These are phyloP conservation scores for Mycena indigotica DNA, from an alignment of 768 basidiomycete genomes.

Conservation along the genomic window DNA sequence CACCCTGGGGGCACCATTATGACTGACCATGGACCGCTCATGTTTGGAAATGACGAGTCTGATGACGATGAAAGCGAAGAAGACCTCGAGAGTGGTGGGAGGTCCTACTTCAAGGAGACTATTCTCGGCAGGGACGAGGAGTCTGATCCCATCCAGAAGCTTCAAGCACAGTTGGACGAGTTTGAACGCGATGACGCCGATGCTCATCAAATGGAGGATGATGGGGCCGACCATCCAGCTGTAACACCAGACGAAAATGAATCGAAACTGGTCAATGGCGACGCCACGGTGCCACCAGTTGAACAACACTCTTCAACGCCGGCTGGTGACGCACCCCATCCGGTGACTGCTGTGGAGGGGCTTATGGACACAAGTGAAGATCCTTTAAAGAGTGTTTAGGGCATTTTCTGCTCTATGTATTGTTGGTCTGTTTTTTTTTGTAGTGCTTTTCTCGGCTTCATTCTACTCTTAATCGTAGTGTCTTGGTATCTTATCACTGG, in stretches of 20 bases:
- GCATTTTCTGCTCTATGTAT: conserved; percentile 16
- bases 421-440: conserved; percentile 14
- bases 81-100: conserved; percentile 39
- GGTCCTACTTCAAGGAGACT: conserved; percentile 54
- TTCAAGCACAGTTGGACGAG: conserved; percentile 65
- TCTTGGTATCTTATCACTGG: neutral
- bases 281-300: conserved; percentile 40
- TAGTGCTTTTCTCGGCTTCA: conserved; percentile 7
- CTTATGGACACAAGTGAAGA: conserved; percentile 67
- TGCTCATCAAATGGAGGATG: conserved; percentile 35
- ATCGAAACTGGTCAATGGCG: conserved; percentile 51
- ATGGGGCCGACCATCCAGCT: conserved; percentile 37
- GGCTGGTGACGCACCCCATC: conserved; percentile 54
- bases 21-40: conserved; percentile 51
- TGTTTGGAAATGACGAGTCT: conserved; percentile 68
- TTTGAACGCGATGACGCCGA: conserved; percentile 44
- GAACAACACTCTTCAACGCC: conserved; percentile 54
- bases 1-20: conserved; percentile 55
- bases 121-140: conserved; percentile 46
- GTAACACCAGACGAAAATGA: conserved; percentile 34
- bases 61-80: conserved; percentile 65
- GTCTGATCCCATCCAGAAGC: conserved; percentile 55
- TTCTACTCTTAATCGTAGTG: conserved; percentile 2
- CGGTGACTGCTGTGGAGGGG: conserved; percentile 63
- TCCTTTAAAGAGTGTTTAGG: conserved; percentile 39